Base-by-base conservation (phyloP, 805 yeast species). In the Lachancea fermentati region DNA sequence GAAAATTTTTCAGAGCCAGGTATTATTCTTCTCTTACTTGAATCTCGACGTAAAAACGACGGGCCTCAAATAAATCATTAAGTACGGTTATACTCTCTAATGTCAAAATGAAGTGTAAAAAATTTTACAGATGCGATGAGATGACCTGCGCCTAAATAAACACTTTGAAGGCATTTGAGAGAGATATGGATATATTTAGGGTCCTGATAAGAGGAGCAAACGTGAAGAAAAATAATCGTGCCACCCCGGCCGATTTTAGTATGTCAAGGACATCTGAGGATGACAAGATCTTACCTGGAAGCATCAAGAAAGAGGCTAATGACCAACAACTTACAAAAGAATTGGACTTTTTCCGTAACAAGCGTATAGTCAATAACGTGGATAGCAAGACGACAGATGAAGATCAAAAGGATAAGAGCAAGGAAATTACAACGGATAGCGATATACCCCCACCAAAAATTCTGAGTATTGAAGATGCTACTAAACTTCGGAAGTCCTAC, bases 121-220 rank as follows among this genome's bases (percentile, higher is more conserved):
- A 29, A 12, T 29, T 29, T 29, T 29, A 19, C 19, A n/a, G 17
- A 38, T 33, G 41, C 31, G 44, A 37, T 39, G 42, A 37, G 44
- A 34, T 25, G 40, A 22, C 13, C 13, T 17, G 13, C 12, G 12
- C 12, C 5, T n/a, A 13, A 12, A 13, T n/a, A n/a, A 31, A 12
- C 17, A n/a, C 9, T 31, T 4, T 5, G 30, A 24, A 14, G 17
- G n/a, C 24, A 34, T 22, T 18, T 5, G 15, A 35, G 49, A 22
- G 7, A 22, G 26, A 26, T 19, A 88, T 88, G 96, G 98, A 91
- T 67, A 82, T 91, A 45, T 93, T 91, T 61, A 72, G 85, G 53
- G 79, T 93, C 2, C 72, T 91, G 28, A 71, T 88, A 0, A 70
- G 97, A 55, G 97, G 97, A 16, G 95, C 97, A 0, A 72, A 79